Conservation (phyloP, 306 rosid species). For the Echinosophora koreensis region DNA sequence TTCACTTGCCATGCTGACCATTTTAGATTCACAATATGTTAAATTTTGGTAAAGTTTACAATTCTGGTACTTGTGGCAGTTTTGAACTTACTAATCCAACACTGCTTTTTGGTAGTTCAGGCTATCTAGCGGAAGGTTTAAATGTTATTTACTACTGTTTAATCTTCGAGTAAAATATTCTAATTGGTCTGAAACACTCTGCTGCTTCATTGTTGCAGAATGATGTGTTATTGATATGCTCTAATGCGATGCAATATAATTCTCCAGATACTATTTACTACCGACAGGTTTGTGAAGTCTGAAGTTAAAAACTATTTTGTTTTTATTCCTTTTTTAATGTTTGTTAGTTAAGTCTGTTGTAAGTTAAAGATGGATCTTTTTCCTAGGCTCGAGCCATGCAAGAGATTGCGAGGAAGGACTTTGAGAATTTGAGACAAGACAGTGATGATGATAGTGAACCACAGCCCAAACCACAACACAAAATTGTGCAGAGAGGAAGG, state of each 20-base stretch:
- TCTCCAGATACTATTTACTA: conserved; percentile 78
- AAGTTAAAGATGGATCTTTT: conserved; percentile 33
- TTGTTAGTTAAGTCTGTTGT: conserved; percentile 24
- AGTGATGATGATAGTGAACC: conserved; percentile 76
- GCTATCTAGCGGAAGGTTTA: conserved; percentile 22
- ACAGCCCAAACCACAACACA: conserved; percentile 67
- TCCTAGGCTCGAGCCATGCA: conserved; percentile 86
- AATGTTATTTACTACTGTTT: conserved; percentile 27
- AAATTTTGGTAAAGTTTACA: conserved; percentile 2
- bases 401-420: conserved; percentile 90
- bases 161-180: not conserved
- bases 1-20: conserved; percentile 15
- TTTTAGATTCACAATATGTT: conserved; percentile 13
- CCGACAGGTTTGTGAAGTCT: conserved; percentile 74
- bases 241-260: conserved; percentile 95
- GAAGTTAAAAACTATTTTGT: conserved; percentile 29
- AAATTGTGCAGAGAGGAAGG: conserved; percentile 86
- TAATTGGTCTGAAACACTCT: conserved; percentile 5
- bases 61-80: conserved; percentile 9
- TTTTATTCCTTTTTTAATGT: conserved; percentile 4
- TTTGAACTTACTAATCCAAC: conserved; percentile 28
- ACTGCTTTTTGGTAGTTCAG: conserved; percentile 5
- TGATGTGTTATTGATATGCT: conserved; percentile 83
- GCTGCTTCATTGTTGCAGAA: conserved; percentile 68
- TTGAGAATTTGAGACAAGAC: conserved; percentile 86